These are phyloP conservation scores for Gynostemma pentaphyllum DNA, from an alignment of 306 rosid species.

Conservation along the genomic window DNA sequence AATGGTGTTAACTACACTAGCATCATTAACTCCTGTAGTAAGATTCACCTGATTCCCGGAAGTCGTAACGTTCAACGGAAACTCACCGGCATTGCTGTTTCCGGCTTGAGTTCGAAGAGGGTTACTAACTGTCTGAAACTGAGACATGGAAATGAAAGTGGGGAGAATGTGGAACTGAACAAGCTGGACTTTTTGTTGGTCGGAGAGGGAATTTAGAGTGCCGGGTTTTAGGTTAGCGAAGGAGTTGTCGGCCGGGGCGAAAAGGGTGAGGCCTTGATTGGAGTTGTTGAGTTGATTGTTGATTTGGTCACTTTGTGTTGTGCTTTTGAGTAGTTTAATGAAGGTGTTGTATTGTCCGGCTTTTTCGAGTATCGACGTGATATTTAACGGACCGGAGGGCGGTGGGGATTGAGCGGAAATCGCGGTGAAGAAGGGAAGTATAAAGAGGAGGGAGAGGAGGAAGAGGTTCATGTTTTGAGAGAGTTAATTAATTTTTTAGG, in stretches of 20 bases:
- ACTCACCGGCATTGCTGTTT: constrained; percentile 49
- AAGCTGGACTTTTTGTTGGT: constrained; percentile 60
- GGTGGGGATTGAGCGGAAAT: constrained; percentile 6
- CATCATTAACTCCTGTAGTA: constrained; percentile 65
- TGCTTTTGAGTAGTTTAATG: constrained; percentile 46
- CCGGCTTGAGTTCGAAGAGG: constrained; percentile 92
- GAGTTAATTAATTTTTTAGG: background rate
- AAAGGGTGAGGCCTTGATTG: constrained; percentile 72
- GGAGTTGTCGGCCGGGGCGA: constrained; percentile 88
- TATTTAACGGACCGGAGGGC: constrained; percentile 53
- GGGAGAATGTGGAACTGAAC: constrained; percentile 74
- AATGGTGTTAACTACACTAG: constrained; percentile 53
- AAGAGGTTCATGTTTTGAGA: background rate
- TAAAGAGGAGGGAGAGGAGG: background rate
- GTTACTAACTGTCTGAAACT: constrained; percentile 73
- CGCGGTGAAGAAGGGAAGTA: background rate
- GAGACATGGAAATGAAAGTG: constrained; percentile 37
- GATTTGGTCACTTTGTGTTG: constrained; percentile 54
- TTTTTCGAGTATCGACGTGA: constrained; percentile 58
- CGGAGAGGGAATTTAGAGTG: constrained; percentile 46
- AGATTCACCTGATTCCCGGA: constrained; percentile 75
- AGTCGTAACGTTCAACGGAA: constrained; percentile 73
- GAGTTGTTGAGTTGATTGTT: constrained; percentile 69
- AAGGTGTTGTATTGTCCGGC: constrained; percentile 88
- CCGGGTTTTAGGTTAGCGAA: constrained; percentile 59